These are phyloP conservation scores for Dioscorea zingiberensis DNA, from an alignment of 106 monocot genomes.

Conservation along the genomic window DNA sequence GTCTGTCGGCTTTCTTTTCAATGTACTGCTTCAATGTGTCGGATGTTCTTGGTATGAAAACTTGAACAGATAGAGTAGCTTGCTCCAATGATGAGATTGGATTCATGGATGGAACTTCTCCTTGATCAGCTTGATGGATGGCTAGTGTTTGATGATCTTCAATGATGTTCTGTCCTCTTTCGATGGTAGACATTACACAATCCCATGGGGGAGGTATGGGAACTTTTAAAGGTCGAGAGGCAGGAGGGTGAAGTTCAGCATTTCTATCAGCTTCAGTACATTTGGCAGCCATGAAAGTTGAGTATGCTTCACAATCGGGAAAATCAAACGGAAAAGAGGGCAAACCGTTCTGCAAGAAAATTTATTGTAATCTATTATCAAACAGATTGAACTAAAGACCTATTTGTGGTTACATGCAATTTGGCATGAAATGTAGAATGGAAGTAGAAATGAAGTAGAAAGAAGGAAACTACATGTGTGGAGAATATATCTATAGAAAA, in stretches of 20 bases:
- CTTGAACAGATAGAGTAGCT: conserved; percentile 7
- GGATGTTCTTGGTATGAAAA: conserved; percentile 46
- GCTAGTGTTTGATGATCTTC: conserved; percentile 2
- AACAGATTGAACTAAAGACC: neutral
- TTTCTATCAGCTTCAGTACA: conserved; percentile 29
- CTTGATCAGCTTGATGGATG: neutral
- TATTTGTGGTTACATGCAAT: no score
- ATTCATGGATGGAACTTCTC: neutral
- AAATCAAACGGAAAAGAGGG: conserved; percentile 90
- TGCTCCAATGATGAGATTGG: neutral
- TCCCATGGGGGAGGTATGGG: conserved; percentile 78
- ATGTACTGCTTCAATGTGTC: conserved; percentile 27
- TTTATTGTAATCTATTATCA: neutral
- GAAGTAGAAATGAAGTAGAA: neutral
- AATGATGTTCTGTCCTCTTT: neutral
- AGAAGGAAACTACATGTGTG: neutral
- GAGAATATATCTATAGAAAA: no score
- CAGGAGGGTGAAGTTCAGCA: conserved; percentile 49
- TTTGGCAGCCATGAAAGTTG: conserved; percentile 42
- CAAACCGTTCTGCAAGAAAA: conserved; percentile 45
- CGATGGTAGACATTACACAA: conserved; percentile 30
- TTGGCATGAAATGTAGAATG: neutral
- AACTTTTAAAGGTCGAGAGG: conserved; percentile 41
- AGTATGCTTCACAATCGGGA: conserved; percentile 77
- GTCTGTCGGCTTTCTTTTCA: conserved; percentile 11